Evolutionary conservation across 768 basidiomycete genomes (phyloP).

Genomic region (Boletus eberwhitei): DNA sequence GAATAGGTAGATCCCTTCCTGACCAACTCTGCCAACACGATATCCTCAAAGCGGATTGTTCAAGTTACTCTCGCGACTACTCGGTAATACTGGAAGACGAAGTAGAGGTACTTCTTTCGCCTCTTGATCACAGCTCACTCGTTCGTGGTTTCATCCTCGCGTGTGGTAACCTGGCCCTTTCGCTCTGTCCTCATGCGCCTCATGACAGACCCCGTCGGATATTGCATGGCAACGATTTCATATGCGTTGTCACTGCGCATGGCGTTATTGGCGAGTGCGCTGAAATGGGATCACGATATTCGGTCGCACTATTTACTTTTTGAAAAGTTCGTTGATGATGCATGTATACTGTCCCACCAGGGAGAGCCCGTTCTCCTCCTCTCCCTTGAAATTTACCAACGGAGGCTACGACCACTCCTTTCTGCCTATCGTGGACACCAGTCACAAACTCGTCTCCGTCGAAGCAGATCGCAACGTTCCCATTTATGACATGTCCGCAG

Average conservation of each 20-base stretch:
- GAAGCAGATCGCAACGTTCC: conserved; percentile 47
- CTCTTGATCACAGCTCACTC: not conserved
- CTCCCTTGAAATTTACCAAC: conserved; percentile 42
- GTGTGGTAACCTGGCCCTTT: conserved; percentile 8
- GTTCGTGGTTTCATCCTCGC: not conserved
- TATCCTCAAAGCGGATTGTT: not conserved
- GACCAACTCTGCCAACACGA: not conserved
- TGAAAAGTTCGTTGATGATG: conserved; percentile 40
- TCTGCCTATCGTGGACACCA: conserved; percentile 41
- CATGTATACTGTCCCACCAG: conserved; percentile 34
- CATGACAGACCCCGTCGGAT: too few relatives aligned
- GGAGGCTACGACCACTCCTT: conserved; percentile 50
- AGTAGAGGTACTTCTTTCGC: not conserved
- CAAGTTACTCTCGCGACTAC: not conserved
- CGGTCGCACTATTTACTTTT: conserved; percentile 25
- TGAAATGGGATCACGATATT: conserved; percentile 16
- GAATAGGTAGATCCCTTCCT: not conserved
- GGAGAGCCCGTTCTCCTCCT: conserved; percentile 31
- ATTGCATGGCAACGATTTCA: too few relatives aligned
- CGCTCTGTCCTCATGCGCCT: conserved; percentile 26
- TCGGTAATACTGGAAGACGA: not conserved
- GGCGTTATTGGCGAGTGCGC: conserved; percentile 30
- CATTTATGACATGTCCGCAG: conserved; percentile 46
- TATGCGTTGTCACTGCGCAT: conserved; percentile 38
- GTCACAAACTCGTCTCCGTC: conserved; percentile 44